Base-by-base conservation (phyloP, 441 rosid genomes). In the Jatropha podagrica region DNA sequence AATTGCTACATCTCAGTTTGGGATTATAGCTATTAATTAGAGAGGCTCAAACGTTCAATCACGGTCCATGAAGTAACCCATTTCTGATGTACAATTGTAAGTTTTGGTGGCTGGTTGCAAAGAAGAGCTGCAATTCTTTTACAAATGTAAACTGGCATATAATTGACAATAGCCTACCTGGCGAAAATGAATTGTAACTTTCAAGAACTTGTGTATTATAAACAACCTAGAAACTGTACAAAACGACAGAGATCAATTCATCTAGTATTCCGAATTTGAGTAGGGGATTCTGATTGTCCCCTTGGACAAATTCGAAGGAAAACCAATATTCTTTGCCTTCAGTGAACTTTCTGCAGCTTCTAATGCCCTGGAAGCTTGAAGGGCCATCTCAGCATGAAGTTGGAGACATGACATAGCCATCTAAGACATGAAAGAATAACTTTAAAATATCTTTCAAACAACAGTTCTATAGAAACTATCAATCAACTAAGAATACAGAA, bases 321-420 rank as follows among this genome's bases (percentile, higher is more conserved):
- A 74, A 65, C 77, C 77, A 1, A 85, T 65, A 17, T 70, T 79
- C 85, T 80, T 89, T 23, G 82, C 59, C 73, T 78, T 78, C 54
- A 80, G 60, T 48, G 90, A 67, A 71, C 71, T 83, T 78, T 81
- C 86, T 17, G 78, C 77, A 1, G 89, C 75, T 83, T 94, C 97
- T 42, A 96, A 68, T 23, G 93, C 92, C 77, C 99, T 89, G 32
- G 98, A 94, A 83, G 96, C 91, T 89, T 89, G 93, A 58, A 92
- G 93, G 68, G 97, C 99, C 97, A 96, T 89, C 87, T 94, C 96
- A 1, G 97, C 85, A 62, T 96, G 97, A 72, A 91, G 87, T 76
- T 87, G 97, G 80, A 96, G 97, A 81, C 99, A 94, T 32, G 95
- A 74, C 88, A 92, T 85, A 41, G 97, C 98, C 97, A 95, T 86